These are phyloP conservation scores for Anaeromyces robustus DNA, from an alignment of 192 early-diverging fungal species.

Conservation along the genomic window DNA sequence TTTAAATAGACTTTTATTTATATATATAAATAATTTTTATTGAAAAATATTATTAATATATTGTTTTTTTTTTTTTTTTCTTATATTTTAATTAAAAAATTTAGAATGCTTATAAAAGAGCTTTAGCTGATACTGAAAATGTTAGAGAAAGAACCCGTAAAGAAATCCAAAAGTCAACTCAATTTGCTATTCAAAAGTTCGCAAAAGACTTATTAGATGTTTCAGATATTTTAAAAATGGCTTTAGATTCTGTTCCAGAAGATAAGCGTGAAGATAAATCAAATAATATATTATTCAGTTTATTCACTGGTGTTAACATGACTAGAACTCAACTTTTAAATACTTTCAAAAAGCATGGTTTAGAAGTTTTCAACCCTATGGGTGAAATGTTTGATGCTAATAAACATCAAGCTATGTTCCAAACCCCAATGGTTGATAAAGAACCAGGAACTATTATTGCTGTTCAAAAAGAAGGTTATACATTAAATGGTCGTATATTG, in stretches of 20 bases:
- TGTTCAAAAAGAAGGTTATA: slow-evolving; percentile 89
- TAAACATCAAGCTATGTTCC: slow-evolving; percentile 86
- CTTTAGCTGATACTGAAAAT: slow-evolving; percentile 94
- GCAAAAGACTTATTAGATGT: slow-evolving; percentile 89
- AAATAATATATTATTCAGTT: slow-evolving; percentile 50
- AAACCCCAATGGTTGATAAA: slow-evolving; percentile 75
- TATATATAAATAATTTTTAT: slow-evolving; percentile 28
- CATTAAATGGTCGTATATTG: slow-evolving; percentile 76
- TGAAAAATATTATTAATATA: too few relatives aligned
- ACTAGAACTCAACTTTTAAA: slow-evolving; percentile 72
- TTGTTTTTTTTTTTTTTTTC: too few relatives aligned
- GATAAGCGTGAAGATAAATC: slow-evolving; percentile 24
- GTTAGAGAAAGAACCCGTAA: slow-evolving; percentile 70
- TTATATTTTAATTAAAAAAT: too few relatives aligned
- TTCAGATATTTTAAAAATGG: slow-evolving; percentile 78
- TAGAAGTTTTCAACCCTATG: slow-evolving; percentile 64
- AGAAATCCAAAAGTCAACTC: slow-evolving; percentile 64
- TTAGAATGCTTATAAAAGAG: slow-evolving; percentile 77
- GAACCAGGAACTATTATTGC: slow-evolving; percentile 71
- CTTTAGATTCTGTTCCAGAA: slow-evolving; percentile 74
- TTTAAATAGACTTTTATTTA: too few relatives aligned
- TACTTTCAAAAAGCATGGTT: slow-evolving; percentile 71
- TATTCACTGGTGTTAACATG: slow-evolving; percentile 79
- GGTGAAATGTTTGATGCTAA: slow-evolving; percentile 91
- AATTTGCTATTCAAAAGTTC: slow-evolving; percentile 94